Evolutionary conservation across 208 protist species (phyloP), one percentile per base, ranked within the genome.

Genomic region (Leishmania mexicana): DNA sequence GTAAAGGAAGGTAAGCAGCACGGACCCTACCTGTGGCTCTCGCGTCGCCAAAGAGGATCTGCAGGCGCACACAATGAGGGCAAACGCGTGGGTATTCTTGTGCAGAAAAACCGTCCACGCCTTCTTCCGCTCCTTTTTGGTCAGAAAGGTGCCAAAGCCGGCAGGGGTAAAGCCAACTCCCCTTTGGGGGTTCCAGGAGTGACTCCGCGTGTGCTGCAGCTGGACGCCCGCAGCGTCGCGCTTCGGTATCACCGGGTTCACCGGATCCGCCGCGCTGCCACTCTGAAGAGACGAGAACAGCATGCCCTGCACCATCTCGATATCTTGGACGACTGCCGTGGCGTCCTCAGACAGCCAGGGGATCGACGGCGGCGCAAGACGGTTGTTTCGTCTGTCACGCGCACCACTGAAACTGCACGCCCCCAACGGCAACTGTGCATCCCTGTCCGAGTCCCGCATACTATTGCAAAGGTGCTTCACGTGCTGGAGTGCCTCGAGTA

Each of bases 1-100:
- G 84, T 95, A 97, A 15, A 97, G 62, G 35, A 95, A 70, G 13
- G 90, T 92, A 28, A 95, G 78, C 31, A 95, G 24, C 13, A 80
- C 83, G 40, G 85, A 83, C 1, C 76, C 88, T 24, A 90, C 87
- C 8, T 87, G 75, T 4, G 83, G 75, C 62, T 90, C 88, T 4
- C 73, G 72, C 38, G 81, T 45, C 13, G 92, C 84, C 57, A 90
- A 58, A 40, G 91, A 86, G 49, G 86, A 88, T 1, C 88, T 88
- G 38, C 85, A 80, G 1, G 88, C 81, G n/a, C 81, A 83, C 42
- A 97, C 57, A n/a, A 97, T 75, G 0, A 88, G 74, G 0, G 89
- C 75, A 75, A 93, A 92, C 24, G 87, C 79, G 75, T 83, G 81
- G n/a, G 88, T 93, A 45, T 88, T 86, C 71, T 92, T 92, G 42